Conservation (phyloP, 371 early-diverging fungal species). For the Circinella minor region DNA sequence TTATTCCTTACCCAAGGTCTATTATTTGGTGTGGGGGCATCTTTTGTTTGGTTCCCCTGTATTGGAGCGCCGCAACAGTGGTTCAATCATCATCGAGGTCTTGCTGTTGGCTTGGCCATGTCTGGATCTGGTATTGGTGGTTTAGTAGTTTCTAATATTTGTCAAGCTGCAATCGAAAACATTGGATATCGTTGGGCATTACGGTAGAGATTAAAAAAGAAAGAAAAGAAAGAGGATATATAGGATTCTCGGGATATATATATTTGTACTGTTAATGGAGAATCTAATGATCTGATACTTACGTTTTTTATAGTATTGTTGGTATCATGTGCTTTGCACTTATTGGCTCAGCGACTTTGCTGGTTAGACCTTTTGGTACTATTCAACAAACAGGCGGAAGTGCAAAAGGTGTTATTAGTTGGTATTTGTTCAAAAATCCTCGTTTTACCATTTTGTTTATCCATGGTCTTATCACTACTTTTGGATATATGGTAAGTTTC, state of each 20-base stretch:
- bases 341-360: conserved; percentile 14
- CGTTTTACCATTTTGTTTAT: conserved; percentile 33
- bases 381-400: conserved; percentile 43
- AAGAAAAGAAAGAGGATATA: too few species aligned
- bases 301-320: conserved; percentile 14
- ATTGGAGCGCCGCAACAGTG: conserved; percentile 72
- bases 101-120: conserved; percentile 76
- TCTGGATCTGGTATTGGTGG: conserved; percentile 75
- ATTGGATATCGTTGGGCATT: conserved; percentile 70
- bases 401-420: conserved; percentile 37
- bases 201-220: conserved; percentile 22
- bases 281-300: too few species aligned
- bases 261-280: too few species aligned
- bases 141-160: conserved; percentile 61
- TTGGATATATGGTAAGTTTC: conserved; percentile 31
- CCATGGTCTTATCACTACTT: conserved; percentile 33
- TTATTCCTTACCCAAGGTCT: conserved; percentile 73
- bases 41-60: conserved; percentile 72
- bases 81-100: conserved; percentile 68
- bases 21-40: conserved; percentile 71
- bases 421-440: conserved; percentile 34
- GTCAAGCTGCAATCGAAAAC: conserved; percentile 50
- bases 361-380: conserved; percentile 29
- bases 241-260: too few species aligned
- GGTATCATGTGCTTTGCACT: conserved; percentile 53